Percentiles rank a stretch among this genome's conserved stretches.
These are phyloP conservation scores for Jamesozyma hellenica DNA, from an alignment of 805 yeast genomes.

Conservation along the genomic window DNA sequence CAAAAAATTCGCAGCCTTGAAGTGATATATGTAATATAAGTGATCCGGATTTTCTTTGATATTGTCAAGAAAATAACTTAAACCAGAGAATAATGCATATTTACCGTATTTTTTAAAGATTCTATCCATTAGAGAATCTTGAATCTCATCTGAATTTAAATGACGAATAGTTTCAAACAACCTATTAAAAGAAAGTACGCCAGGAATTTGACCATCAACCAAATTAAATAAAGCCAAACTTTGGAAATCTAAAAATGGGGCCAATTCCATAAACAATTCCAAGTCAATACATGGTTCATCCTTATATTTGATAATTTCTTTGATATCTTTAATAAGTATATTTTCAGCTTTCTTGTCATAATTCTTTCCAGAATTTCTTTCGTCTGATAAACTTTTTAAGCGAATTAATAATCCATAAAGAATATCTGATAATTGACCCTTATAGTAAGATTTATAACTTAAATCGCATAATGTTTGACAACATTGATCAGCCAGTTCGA, in stretches of 20 bases:
- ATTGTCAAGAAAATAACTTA: slow-evolving; percentile 19
- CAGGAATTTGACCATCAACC: slow-evolving; percentile 16
- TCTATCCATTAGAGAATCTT: slow-evolving; percentile 14
- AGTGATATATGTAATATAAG: slow-evolving; percentile 24
- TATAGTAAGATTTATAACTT: slow-evolving; percentile 71
- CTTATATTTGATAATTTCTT: slow-evolving; percentile 14
- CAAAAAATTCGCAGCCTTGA: slow-evolving; percentile 22
- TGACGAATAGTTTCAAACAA: slow-evolving; percentile 12
- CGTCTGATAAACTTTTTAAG: slow-evolving; percentile 15
- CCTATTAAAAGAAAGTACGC: slow-evolving; percentile 13
- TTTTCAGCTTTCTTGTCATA: slow-evolving; percentile 18
- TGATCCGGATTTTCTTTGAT: slow-evolving; percentile 10
- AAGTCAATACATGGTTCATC: slow-evolving; percentile 17
- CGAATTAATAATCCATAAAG: slow-evolving; percentile 52
- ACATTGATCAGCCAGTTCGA: slow-evolving; percentile 35
- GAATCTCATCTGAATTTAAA: slow-evolving; percentile 7
- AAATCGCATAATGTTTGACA: slow-evolving; percentile 56
- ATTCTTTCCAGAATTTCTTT: not conserved
- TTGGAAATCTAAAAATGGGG: slow-evolving; percentile 11
- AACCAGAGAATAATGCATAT: slow-evolving; percentile 25
- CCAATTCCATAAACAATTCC: slow-evolving; percentile 21
- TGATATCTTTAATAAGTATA: slow-evolving; percentile 15
- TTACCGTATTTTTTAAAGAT: slow-evolving; percentile 21
- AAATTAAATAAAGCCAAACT: slow-evolving; percentile 12
- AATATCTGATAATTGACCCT: slow-evolving; percentile 79